These are phyloP conservation scores for Colletotrichum liaoningense DNA, from an alignment of 2,329 filamentous ascomycete species.

Conservation along the genomic window DNA sequence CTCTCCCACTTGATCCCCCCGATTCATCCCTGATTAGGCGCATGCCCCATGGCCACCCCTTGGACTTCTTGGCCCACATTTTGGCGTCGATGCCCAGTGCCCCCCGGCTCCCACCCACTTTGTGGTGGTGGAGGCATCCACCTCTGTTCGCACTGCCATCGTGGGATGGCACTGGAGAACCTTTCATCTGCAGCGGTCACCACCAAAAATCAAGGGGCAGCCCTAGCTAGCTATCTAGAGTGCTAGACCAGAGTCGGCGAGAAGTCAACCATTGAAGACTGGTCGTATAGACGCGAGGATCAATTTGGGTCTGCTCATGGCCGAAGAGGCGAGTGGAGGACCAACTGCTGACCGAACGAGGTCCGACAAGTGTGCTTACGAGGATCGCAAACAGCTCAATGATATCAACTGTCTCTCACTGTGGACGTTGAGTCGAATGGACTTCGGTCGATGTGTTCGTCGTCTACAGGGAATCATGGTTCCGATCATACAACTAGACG, in stretches of 20 bases:
- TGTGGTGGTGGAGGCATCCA: background rate
- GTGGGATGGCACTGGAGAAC: slow-evolving; percentile 16
- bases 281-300: background rate
- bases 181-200: slow-evolving; percentile 7
- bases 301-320: background rate
- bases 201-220: background rate
- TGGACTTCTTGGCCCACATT: background rate
- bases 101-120: slow-evolving; percentile 7
- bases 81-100: background rate
- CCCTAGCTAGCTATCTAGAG: background rate
- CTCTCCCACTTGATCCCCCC: slow-evolving; percentile 13
- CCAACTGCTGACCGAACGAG: background rate
- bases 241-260: background rate
- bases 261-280: background rate
- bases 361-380: background rate
- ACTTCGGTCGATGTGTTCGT: background rate
- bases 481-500: background rate
- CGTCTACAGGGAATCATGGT: background rate
- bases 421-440: background rate
- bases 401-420: background rate
- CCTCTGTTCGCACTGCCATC: slow-evolving; percentile 29
- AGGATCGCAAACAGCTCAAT: background rate
- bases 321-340: background rate
- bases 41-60: slow-evolving; percentile 2
- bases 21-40: slow-evolving; percentile 23